Evolutionary conservation across 2,329 filamentous ascomycete species (phyloP).

Genomic region (Teratosphaeria pseudoeucalypti): DNA sequence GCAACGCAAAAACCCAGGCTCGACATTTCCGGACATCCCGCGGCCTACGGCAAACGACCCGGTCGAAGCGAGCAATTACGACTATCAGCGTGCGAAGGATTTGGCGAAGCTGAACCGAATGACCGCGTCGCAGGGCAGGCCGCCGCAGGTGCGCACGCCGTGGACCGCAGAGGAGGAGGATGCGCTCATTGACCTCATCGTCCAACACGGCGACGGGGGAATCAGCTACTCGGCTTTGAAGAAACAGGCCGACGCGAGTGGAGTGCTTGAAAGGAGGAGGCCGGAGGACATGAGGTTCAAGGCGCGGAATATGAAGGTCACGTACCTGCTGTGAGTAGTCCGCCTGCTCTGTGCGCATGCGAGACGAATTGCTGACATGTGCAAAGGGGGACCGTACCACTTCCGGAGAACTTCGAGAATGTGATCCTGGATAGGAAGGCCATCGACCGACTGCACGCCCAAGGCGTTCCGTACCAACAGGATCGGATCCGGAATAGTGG

Average conservation of each 20-base stretch:
- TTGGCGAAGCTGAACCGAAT: constrained; percentile 14
- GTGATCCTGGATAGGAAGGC: constrained; percentile 34
- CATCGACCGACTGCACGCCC: constrained; percentile 21
- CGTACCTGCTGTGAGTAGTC: constrained; percentile 32
- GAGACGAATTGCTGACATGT: constrained; percentile 6
- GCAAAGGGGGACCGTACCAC: constrained; percentile 18
- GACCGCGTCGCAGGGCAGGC: constrained; percentile 5
- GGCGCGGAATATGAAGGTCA: constrained; percentile 44
- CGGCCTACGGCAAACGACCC: constrained; percentile 3
- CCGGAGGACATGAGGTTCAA: constrained; percentile 39
- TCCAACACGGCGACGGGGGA: constrained; percentile 28
- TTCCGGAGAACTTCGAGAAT: constrained; percentile 36
- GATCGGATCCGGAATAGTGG: constrained; percentile 8
- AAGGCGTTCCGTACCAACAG: constrained; percentile 20
- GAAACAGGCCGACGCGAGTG: constrained; percentile 19
- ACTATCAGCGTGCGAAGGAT: constrained; percentile 13
- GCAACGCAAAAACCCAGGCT: constrained; percentile 23
- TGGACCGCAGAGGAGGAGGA: constrained; percentile 28
- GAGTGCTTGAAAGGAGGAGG: constrained; percentile 28
- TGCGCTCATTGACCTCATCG: constrained; percentile 41
- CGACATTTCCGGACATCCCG: constrained; percentile 14
- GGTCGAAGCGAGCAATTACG: neutral
- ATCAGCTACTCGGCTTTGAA: constrained; percentile 39
- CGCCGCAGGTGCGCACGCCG: constrained; percentile 20
- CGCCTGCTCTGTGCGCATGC: neutral